Evolutionary conservation across 2,329 filamentous ascomycete genomes (phyloP).

Genomic region (Teratosphaeriaceae sp.): DNA sequence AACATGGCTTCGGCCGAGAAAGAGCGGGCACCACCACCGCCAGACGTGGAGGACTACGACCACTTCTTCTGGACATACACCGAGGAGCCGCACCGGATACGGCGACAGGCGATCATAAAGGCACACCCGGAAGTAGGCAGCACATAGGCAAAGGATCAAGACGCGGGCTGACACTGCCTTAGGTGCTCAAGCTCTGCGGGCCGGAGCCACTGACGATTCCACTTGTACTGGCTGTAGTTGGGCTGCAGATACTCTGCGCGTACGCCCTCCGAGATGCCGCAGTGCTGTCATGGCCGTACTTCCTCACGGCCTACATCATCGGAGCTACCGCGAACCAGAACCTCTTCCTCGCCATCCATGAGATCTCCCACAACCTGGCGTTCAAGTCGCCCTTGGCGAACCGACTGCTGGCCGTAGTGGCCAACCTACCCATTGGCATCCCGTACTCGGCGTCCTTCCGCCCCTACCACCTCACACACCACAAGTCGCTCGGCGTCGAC

Average conservation of each 20-base stretch:
- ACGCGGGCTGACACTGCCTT: conserved; percentile 5
- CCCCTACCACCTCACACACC: conserved; percentile 96
- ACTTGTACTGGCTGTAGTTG: conserved; percentile 75
- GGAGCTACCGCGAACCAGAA: conserved; percentile 98
- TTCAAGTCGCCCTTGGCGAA: conserved; percentile 78
- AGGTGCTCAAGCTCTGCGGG: conserved; percentile 96
- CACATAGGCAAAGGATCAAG: not conserved
- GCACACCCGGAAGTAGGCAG: conserved; percentile 85
- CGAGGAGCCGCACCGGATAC: conserved; percentile 89
- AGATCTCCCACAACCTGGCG: conserved; percentile 96
- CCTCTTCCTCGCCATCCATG: conserved; percentile 95
- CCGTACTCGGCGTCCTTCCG: conserved; percentile 96
- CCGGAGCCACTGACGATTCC: conserved; percentile 95
- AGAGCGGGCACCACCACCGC: not conserved
- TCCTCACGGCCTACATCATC: conserved; percentile 80
- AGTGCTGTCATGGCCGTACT: conserved; percentile 77
- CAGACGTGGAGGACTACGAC: conserved; percentile 6
- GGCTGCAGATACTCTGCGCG: conserved; percentile 71
- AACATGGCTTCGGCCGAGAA: not conserved
- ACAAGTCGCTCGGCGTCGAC: conserved; percentile 96
- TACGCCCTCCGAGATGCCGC: conserved; percentile 69
- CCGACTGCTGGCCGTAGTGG: conserved; percentile 80
- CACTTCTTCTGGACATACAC: conserved; percentile 97
- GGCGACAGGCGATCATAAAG: conserved; percentile 92
- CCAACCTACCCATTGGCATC: conserved; percentile 90